phyloP scores from a whole-genome alignment of 768 basidiomycete species.

The Kwoniella pini region DNA sequence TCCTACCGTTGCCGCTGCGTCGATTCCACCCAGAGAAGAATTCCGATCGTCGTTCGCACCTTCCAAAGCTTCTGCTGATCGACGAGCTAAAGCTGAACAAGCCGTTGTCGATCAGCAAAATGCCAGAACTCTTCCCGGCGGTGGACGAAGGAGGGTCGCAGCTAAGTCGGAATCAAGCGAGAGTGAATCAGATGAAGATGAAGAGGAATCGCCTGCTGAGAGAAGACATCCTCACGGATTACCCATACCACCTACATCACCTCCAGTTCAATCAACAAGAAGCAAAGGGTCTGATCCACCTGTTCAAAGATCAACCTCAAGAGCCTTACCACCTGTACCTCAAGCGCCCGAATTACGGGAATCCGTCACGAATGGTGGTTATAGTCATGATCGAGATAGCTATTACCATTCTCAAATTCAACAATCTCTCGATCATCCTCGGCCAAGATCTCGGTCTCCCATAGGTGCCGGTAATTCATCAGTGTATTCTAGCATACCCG shows the following conservation, averaged over 20 bases:
- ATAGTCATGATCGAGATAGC: constrained; percentile 2
- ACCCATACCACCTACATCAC: background rate
- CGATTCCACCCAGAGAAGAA: constrained; percentile 49
- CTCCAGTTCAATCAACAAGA: background rate
- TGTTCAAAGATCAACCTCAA: constrained; percentile 28
- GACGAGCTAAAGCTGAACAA: constrained; percentile 79
- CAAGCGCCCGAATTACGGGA: constrained; percentile 16
- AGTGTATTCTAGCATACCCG: constrained; percentile 6
- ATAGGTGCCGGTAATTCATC: constrained; percentile 2
- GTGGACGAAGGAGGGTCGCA: constrained; percentile 58
- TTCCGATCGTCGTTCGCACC: constrained; percentile 87
- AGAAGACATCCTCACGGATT: constrained; percentile 13
- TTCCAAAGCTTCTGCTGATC: constrained; percentile 76
- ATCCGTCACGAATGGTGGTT: background rate
- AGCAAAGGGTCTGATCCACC: constrained; percentile 21
- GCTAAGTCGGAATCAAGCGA: constrained; percentile 61
- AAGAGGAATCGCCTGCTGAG: constrained; percentile 52
- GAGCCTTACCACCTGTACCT: constrained; percentile 44
- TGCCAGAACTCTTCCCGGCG: constrained; percentile 71
- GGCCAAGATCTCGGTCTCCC: constrained; percentile 24
- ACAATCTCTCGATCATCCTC: constrained; percentile 6
- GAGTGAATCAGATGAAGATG: constrained; percentile 78
- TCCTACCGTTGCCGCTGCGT: constrained; percentile 29
- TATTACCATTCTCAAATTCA: constrained; percentile 7
- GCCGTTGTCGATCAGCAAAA: constrained; percentile 80